These are phyloP conservation scores for Melocanna baccifera DNA, from an alignment of 176 grass and related monocot species.

Conservation along the genomic window DNA sequence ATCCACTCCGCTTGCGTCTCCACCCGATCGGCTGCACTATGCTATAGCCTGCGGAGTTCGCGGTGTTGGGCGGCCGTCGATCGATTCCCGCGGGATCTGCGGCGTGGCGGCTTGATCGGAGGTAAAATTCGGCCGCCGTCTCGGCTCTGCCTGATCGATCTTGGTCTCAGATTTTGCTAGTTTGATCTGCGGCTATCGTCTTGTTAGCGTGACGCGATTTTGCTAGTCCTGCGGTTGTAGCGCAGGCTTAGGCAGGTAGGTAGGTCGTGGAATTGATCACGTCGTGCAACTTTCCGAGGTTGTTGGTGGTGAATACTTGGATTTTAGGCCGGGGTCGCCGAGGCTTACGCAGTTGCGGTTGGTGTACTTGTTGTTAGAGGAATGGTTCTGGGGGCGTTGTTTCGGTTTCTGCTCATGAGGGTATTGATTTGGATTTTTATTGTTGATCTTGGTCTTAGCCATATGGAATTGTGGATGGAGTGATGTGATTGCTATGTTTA, in stretches of 20 bases:
- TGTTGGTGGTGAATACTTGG: neutral
- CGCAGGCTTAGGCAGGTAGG: neutral
- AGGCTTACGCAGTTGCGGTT: neutral
- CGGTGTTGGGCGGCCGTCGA: neutral
- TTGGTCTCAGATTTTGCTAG: neutral
- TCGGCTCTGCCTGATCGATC: neutral
- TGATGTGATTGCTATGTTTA: neutral
- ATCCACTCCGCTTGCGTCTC: neutral
- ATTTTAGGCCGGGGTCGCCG: neutral
- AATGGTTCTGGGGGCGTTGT: neutral
- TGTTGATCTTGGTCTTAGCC: neutral
- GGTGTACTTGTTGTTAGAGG: neutral
- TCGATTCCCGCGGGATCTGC: conserved; percentile 12
- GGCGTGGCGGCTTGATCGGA: neutral
- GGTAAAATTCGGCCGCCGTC: neutral
- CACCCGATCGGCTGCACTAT: neutral
- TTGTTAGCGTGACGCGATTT: neutral
- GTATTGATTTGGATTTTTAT: neutral
- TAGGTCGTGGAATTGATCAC: neutral
- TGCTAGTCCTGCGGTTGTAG: neutral
- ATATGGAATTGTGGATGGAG: neutral
- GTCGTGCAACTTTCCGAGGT: neutral
- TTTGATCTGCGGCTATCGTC: neutral
- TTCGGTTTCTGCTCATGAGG: neutral
- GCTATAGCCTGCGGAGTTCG: neutral